These are phyloP conservation scores for Moesziomyces antarcticus DNA, from an alignment of 1,284 basidiomycete genomes.

Conservation along the genomic window DNA sequence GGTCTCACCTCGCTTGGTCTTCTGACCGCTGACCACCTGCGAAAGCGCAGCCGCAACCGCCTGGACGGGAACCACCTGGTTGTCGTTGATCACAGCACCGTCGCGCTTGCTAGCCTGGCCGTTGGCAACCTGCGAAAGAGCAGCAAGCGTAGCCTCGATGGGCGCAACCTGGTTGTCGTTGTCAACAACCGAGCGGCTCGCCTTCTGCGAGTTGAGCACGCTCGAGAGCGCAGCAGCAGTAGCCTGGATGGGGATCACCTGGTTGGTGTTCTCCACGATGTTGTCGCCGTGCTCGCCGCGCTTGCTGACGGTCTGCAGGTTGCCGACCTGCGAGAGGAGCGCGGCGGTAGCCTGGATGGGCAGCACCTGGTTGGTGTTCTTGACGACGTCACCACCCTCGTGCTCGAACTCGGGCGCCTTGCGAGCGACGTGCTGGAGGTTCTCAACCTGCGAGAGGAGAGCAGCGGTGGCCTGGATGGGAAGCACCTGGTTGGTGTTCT, in stretches of 20 bases:
- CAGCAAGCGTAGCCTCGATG: constrained; percentile 42
- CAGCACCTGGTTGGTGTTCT: constrained; percentile 17
- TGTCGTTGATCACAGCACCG: constrained; percentile 19
- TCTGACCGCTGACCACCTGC: constrained; percentile 31
- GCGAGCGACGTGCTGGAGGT: constrained; percentile 17
- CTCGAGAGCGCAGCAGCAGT: constrained; percentile 35
- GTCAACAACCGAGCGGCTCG: constrained; percentile 18
- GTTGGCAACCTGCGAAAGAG: constrained; percentile 36
- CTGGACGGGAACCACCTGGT: constrained; percentile 37
- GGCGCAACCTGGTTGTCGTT: constrained; percentile 38
- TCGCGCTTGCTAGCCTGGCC: constrained; percentile 27
- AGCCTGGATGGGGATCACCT: constrained; percentile 36
- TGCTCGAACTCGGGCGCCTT: constrained; percentile 3
- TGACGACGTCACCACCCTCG: neutral
- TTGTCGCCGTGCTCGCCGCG: constrained; percentile 5
- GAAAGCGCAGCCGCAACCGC: constrained; percentile 42
- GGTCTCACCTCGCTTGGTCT: constrained; percentile 50
- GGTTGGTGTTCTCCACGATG: constrained; percentile 23
- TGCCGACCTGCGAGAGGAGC: constrained; percentile 12
- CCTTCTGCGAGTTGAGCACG: constrained; percentile 37
- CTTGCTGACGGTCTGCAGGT: constrained; percentile 16
- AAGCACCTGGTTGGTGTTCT: constrained; percentile 19
- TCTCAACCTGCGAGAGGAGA: constrained; percentile 22
- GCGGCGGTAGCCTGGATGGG: constrained; percentile 28
- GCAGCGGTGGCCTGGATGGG: constrained; percentile 26